These are phyloP conservation scores for Beauveria varroae DNA, from an alignment of 2,329 filamentous ascomycete species.

Conservation along the genomic window DNA sequence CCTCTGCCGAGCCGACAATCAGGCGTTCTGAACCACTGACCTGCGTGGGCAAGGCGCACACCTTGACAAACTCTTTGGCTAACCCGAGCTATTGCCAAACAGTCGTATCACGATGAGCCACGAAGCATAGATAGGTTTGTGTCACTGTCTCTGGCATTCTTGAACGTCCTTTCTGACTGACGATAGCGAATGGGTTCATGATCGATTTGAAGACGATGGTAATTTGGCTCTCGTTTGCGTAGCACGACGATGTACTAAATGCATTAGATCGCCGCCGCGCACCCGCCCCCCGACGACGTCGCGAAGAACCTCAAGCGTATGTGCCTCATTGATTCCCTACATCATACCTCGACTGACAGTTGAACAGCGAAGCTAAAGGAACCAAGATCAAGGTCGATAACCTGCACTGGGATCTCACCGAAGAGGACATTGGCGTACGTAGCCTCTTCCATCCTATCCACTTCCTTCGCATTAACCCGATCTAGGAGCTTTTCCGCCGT, in stretches of 20 bases:
- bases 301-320: constrained; percentile 36
- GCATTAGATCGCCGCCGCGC: constrained; percentile 30
- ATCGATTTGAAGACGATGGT: constrained; percentile 75
- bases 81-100: constrained; percentile 33
- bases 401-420: constrained; percentile 83
- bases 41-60: constrained; percentile 22
- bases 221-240: constrained; percentile 17
- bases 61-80: constrained; percentile 30
- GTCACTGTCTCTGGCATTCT: not conserved
- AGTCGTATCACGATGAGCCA: constrained; percentile 55
- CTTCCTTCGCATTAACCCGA: not conserved
- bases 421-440: constrained; percentile 70
- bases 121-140: constrained; percentile 64
- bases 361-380: constrained; percentile 43
- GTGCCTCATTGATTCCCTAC: not conserved
- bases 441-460: not conserved
- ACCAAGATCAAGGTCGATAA: constrained; percentile 80
- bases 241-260: constrained; percentile 17
- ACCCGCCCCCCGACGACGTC: constrained; percentile 34
- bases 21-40: constrained; percentile 6
- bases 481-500: constrained; percentile 68
- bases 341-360: constrained; percentile 15
- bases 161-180: not conserved
- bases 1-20: constrained; percentile 2
- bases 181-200: constrained; percentile 83